Evolutionary conservation across 2,329 filamentous ascomycete species (phyloP).

Genomic region (Fusarium proliferatum): DNA sequence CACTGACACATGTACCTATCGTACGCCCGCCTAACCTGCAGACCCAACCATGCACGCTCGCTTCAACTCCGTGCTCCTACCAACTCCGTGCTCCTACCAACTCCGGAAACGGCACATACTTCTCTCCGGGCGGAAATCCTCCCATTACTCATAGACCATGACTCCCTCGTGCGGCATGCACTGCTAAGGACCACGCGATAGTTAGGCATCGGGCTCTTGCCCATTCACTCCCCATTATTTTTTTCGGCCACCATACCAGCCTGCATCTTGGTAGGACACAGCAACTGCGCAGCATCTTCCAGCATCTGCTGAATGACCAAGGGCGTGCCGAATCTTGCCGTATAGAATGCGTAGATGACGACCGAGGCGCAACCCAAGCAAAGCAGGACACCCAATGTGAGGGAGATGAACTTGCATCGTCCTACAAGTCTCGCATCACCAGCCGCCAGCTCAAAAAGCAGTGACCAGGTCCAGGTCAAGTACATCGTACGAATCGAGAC

Average conservation of each 20-base stretch:
- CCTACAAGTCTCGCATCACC: background rate
- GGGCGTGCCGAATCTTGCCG: background rate
- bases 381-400: background rate
- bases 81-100: no score
- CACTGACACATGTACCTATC: no score
- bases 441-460: background rate
- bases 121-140: no score
- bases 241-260: background rate
- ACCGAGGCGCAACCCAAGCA: background rate
- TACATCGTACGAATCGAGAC: background rate
- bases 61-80: no score
- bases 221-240: background rate
- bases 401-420: background rate
- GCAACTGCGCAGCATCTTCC: background rate
- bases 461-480: background rate
- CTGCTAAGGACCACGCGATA: no score
- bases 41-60: no score
- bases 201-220: background rate
- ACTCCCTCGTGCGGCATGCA: no score
- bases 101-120: no score
- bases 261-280: background rate
- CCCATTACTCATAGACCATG: no score
- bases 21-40: no score
- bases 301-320: background rate
- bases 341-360: background rate